A percentile compares a stretch with the other conserved stretches of the same genome.
phyloP scores from a whole-genome alignment of 108 stramenopile genomes.

The Cylindrotheca closterium region DNA sequence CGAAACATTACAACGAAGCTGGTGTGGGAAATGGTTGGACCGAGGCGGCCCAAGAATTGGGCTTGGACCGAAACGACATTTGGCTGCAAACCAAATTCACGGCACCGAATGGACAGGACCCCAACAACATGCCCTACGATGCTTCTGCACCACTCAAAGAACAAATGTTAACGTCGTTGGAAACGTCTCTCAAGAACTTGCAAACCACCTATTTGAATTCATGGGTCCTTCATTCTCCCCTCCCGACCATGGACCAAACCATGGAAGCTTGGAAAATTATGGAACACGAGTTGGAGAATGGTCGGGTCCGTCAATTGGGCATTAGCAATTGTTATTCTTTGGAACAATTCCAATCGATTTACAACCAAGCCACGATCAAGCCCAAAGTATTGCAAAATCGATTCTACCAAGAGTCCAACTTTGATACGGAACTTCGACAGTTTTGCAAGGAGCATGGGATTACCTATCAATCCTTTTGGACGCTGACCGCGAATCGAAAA shows the following conservation, averaged over 20 bases:
- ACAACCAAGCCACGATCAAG: constrained; percentile 69
- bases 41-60: constrained; percentile 41
- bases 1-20: constrained; percentile 86
- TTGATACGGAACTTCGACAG: constrained; percentile 71
- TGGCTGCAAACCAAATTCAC: constrained; percentile 93
- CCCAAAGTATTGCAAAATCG: constrained; percentile 87
- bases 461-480: constrained; percentile 83
- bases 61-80: constrained; percentile 53
- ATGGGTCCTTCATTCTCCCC: constrained; percentile 48
- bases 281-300: constrained; percentile 66
- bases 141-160: constrained; percentile 38
- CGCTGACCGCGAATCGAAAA: constrained; percentile 45
- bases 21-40: constrained; percentile 77
- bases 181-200: constrained; percentile 67
- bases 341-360: constrained; percentile 39
- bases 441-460: constrained; percentile 78
- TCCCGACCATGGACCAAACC: constrained; percentile 37
- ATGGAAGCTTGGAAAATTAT: constrained; percentile 69
- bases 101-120: constrained; percentile 77
- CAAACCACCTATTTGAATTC: constrained; percentile 83
- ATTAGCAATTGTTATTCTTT: constrained; percentile 70
- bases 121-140: constrained; percentile 80
- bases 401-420: constrained; percentile 70
- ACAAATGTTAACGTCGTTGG: constrained; percentile 66
- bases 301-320: constrained; percentile 65